These are phyloP conservation scores for Biscogniauxia mediterranea DNA, from an alignment of 2,329 filamentous ascomycete species.

Conservation along the genomic window DNA sequence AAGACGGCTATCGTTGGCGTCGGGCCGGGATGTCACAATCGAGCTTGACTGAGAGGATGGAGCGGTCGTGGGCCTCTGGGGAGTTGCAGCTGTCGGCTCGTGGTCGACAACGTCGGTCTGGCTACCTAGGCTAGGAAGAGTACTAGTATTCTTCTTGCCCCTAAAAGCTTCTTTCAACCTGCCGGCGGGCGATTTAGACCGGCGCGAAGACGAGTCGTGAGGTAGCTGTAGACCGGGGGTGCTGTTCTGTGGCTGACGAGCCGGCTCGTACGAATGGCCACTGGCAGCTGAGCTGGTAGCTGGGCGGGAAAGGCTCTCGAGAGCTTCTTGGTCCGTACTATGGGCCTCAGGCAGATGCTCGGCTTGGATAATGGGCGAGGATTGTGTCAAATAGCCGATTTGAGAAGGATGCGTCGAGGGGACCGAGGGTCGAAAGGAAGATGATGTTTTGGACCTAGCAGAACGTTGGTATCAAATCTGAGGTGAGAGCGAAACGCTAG, in stretches of 20 bases:
- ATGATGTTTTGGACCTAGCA: conserved; percentile 23
- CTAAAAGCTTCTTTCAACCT: conserved; percentile 72
- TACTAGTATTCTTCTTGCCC: conserved; percentile 49
- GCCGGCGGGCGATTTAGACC: conserved; percentile 67
- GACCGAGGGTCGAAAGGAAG: conserved; percentile 43
- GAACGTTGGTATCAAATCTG: conserved; percentile 12
- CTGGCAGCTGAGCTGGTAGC: conserved; percentile 36
- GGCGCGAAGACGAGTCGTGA: conserved; percentile 45
- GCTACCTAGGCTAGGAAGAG: conserved; percentile 44
- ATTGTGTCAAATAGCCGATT: conserved; percentile 65
- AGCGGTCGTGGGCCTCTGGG: conserved; percentile 9
- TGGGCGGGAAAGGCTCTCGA: conserved; percentile 34
- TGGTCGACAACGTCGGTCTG: conserved; percentile 26
- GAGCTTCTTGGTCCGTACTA: conserved; percentile 33
- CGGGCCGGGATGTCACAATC: conserved; percentile 19
- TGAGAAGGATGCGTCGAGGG: conserved; percentile 63
- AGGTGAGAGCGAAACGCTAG: background rate
- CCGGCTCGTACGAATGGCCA: conserved; percentile 33
- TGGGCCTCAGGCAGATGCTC: conserved; percentile 48
- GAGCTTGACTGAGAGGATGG: conserved; percentile 20
- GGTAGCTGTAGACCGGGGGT: conserved; percentile 42
- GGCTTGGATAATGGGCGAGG: conserved; percentile 64
- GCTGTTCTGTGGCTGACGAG: conserved; percentile 30
- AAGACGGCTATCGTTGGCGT: conserved; percentile 23
- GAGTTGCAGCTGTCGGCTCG: conserved; percentile 19